Evolutionary conservation across 2,329 filamentous ascomycete species (phyloP).

Genomic region (Fusarium aywerte): DNA sequence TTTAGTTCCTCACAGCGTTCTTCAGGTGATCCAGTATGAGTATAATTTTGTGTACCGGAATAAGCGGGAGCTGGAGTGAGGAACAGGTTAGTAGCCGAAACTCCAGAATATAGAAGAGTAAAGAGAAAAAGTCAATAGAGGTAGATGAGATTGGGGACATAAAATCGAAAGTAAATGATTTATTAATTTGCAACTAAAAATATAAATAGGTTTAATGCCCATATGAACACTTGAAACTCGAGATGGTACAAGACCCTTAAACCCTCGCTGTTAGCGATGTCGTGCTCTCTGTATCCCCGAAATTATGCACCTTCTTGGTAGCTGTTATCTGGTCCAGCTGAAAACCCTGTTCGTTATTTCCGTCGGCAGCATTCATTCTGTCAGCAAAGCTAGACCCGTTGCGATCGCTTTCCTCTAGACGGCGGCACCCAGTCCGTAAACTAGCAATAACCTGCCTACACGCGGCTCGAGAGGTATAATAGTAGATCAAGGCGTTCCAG

Average conservation of each 20-base stretch:
- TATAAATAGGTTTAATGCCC: neutral
- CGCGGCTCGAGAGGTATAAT: constrained; percentile 12
- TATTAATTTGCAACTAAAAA: neutral
- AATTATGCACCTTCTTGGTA: neutral
- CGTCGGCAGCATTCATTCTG: neutral
- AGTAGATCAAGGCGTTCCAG: constrained; percentile 22
- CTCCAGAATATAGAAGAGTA: too few relatives aligned
- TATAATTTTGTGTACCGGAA: too few relatives aligned
- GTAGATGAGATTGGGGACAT: neutral
- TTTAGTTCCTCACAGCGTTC: too few relatives aligned
- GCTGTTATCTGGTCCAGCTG: neutral
- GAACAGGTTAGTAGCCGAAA: too few relatives aligned
- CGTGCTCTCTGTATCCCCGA: neutral
- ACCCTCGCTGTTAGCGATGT: neutral
- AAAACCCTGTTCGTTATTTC: neutral
- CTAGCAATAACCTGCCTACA: constrained; percentile 8
- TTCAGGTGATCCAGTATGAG: too few relatives aligned
- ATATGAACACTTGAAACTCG: neutral
- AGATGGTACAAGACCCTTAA: neutral
- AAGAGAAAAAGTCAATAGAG: too few relatives aligned
- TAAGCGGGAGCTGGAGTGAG: too few relatives aligned
- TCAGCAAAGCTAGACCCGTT: constrained; percentile 16
- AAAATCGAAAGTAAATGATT: neutral
- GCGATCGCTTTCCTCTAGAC: constrained; percentile 4
- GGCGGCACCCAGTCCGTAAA: neutral